phyloP scores from a whole-genome alignment of 129 eudicot species.

The Ambrosia artemisiifolia region DNA sequence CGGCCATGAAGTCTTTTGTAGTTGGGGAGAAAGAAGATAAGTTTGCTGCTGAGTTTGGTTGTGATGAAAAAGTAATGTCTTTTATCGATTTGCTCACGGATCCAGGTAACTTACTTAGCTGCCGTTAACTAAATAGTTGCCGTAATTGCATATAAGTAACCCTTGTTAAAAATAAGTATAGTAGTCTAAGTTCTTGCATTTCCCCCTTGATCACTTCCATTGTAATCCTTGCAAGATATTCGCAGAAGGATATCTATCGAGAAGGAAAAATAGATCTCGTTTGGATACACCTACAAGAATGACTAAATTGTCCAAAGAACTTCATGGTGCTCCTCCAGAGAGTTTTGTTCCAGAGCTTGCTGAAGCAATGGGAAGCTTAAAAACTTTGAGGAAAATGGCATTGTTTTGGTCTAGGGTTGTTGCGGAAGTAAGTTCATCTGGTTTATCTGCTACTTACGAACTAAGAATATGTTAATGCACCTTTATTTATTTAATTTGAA shows the following conservation, averaged over 20 bases:
- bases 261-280: conserved; percentile 37
- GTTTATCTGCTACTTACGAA: background rate
- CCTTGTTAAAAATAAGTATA: no score
- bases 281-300: conserved; percentile 31
- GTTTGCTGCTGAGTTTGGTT: conserved; percentile 56
- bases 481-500: background rate
- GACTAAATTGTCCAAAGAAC: conserved; percentile 65
- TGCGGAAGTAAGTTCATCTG: conserved; percentile 56
- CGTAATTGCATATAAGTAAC: background rate
- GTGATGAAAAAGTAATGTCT: conserved; percentile 60
- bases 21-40: conserved; percentile 80
- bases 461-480: background rate
- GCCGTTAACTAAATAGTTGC: conserved; percentile 18
- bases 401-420: conserved; percentile 70
- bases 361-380: conserved; percentile 87
- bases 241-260: conserved; percentile 72
- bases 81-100: conserved; percentile 49
- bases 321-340: conserved; percentile 86
- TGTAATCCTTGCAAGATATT: conserved; percentile 76
- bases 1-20: conserved; percentile 80
- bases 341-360: conserved; percentile 75
- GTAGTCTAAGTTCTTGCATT: no score
- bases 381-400: conserved; percentile 78
- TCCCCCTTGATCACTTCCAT: conserved; percentile 64
- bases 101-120: conserved; percentile 54